phyloP scores from a whole-genome alignment of 768 basidiomycete genomes.

The Hemileccinum impolitum region DNA sequence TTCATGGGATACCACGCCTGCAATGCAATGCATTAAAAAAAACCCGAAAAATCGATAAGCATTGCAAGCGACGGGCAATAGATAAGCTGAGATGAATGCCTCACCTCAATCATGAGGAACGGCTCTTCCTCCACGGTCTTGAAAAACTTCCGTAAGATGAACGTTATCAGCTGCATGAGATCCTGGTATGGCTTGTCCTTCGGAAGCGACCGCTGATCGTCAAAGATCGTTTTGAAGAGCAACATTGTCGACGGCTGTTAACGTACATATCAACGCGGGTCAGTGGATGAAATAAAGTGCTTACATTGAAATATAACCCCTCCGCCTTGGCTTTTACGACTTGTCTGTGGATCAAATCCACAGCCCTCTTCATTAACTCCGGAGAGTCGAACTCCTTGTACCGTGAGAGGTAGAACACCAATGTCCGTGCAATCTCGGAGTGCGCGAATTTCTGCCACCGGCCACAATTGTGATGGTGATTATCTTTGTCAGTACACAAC shows the following conservation, averaged over 20 bases:
- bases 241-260: constrained; percentile 82
- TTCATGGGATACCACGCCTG: constrained; percentile 91
- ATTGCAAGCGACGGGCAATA: constrained; percentile 10
- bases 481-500: constrained; percentile 14
- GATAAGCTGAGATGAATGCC: constrained; percentile 31
- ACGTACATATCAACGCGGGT: constrained; percentile 18
- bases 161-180: constrained; percentile 79
- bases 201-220: constrained; percentile 76
- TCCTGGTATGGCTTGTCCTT: constrained; percentile 79
- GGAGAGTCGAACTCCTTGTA: constrained; percentile 74
- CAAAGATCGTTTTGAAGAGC: constrained; percentile 84
- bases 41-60: constrained; percentile 14
- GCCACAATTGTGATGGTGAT: constrained; percentile 15
- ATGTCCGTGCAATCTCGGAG: constrained; percentile 79
- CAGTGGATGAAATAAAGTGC: constrained; percentile 18
- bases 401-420: constrained; percentile 76
- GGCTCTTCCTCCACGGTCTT: constrained; percentile 82
- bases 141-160: constrained; percentile 90
- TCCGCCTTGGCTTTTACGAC: constrained; percentile 90
- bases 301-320: constrained; percentile 91
- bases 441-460: constrained; percentile 79
- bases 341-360: constrained; percentile 86
- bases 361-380: constrained; percentile 88
- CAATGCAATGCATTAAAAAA: background rate
- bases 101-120: constrained; percentile 86